Base-by-base conservation (phyloP, 2,329 filamentous ascomycete species). In the Xylaria sp. region DNA sequence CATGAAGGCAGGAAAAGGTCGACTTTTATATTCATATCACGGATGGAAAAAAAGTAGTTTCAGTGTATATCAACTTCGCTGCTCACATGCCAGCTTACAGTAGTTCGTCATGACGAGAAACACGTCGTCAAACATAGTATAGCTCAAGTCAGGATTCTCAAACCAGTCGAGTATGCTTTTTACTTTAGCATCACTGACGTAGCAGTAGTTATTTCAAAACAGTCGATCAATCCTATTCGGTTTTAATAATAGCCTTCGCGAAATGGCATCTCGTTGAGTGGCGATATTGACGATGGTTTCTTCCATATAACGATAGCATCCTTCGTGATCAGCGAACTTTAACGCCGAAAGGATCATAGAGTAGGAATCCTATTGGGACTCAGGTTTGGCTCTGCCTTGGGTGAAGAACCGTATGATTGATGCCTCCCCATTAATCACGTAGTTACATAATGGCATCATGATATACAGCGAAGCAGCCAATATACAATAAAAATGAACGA, bases 201-300 rank as follows among this genome's bases (percentile, higher is more conserved):
- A 12, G 23, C 23, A 19, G 19, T 17, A 14, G 28, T 45, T 37
- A 46, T 57, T 14, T 35, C 35, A 4, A 38, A 17, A 7, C 21
- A 47, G 15, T 21, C 12, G 31, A 28, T 42, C 51, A 17, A 28
- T 54, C 14, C 31, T 12, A 19, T 37, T 57, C 21, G 23, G 50
- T 56, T 37, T 38, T 60, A 56, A 60, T 56, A 53, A 56, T 63
- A 60, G 61, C 14, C 49, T 23, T 45, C 28, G 31, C 40, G 19
- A 37, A 33, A 56, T 33, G 50, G 38, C 37, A 35, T 38, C 55
- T 28, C 19, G 45, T 43, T 45, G n/a, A n/a, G 35, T 28, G 35
- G 50, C 46, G 56, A 56, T 35, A 23, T 19, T 14, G 42, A 53
- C 45, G 35, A 42, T 64, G 50, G 23, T 23, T 7, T 14, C 17